These are phyloP conservation scores for Orbilia blumenaviensis DNA, from an alignment of 2,329 filamentous ascomycete genomes.

Conservation along the genomic window DNA sequence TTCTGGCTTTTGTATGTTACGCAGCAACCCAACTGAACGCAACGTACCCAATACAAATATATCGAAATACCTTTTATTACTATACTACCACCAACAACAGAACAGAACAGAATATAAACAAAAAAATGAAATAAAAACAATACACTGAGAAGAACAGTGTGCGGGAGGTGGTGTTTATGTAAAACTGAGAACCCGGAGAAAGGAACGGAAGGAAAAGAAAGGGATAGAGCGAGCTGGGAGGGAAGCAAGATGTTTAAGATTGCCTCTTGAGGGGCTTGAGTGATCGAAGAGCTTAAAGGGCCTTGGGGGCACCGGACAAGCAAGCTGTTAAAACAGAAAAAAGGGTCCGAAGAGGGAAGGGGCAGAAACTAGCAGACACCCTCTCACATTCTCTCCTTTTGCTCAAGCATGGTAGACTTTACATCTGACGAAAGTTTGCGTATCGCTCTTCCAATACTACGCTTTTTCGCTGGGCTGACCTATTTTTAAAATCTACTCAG, in stretches of 20 bases:
- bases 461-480: conserved; percentile 37
- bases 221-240: conserved; percentile 6
- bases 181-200: neutral
- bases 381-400: neutral
- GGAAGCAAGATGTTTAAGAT: conserved; percentile 34
- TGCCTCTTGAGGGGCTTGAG: conserved; percentile 40
- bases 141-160: neutral
- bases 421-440: conserved; percentile 51
- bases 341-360: conserved; percentile 47
- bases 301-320: conserved; percentile 10
- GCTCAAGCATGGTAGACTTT: conserved; percentile 12
- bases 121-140: neutral
- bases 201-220: conserved; percentile 11
- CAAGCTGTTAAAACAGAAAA: conserved; percentile 44
- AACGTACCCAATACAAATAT: no score
- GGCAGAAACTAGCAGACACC: neutral
- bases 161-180: neutral
- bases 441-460: conserved; percentile 36
- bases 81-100: conserved; percentile 2
- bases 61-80: conserved; percentile 1
- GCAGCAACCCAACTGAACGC: no score
- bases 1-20: neutral
- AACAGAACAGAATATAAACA: neutral
- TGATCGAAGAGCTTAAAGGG: conserved; percentile 38
- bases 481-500: conserved; percentile 52